Evolutionary conservation across 2,329 filamentous ascomycete genomes (phyloP).

Genomic region (Neopestalotiopsis sp.): DNA sequence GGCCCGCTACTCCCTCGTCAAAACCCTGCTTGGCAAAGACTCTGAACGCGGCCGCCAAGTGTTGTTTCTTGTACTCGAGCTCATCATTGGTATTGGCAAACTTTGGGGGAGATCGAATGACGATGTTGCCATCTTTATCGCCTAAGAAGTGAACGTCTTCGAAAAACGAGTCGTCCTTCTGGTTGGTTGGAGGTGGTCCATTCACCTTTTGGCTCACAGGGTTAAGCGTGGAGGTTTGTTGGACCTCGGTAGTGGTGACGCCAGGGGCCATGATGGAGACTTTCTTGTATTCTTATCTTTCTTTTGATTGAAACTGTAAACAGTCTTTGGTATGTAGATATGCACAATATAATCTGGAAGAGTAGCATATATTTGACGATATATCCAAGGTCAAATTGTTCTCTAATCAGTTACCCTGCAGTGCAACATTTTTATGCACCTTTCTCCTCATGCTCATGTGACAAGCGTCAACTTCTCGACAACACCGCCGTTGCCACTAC

Average conservation of each 20-base stretch:
- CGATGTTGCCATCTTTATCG: conserved; percentile 15
- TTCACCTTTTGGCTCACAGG: not conserved
- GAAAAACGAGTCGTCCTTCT: conserved; percentile 6
- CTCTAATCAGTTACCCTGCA: not conserved
- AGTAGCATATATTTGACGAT: too few relatives aligned
- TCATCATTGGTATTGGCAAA: conserved; percentile 1
- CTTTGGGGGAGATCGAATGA: conserved; percentile 9
- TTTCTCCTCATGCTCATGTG: not conserved
- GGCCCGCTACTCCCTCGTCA: conserved; percentile 16
- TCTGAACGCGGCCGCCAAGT: conserved; percentile 14
- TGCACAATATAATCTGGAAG: too few relatives aligned
- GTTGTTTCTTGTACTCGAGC: conserved; percentile 14
- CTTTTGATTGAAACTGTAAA: not conserved
- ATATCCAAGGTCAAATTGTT: not conserved
- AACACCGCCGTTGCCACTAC: not conserved
- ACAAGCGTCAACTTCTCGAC: not conserved
- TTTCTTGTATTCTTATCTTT: not conserved
- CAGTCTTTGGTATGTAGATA: too few relatives aligned
- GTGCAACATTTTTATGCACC: not conserved
- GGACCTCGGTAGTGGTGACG: not conserved
- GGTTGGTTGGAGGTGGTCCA: not conserved
- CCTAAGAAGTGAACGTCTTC: conserved; percentile 10
- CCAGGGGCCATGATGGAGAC: not conserved
- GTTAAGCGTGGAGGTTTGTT: not conserved
- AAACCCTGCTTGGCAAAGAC: conserved; percentile 14